Percentiles rank a stretch among this genome's conserved stretches.
phyloP scores from a whole-genome alignment of 352 stramenopile genomes.

The Vaucheria bursata region DNA sequence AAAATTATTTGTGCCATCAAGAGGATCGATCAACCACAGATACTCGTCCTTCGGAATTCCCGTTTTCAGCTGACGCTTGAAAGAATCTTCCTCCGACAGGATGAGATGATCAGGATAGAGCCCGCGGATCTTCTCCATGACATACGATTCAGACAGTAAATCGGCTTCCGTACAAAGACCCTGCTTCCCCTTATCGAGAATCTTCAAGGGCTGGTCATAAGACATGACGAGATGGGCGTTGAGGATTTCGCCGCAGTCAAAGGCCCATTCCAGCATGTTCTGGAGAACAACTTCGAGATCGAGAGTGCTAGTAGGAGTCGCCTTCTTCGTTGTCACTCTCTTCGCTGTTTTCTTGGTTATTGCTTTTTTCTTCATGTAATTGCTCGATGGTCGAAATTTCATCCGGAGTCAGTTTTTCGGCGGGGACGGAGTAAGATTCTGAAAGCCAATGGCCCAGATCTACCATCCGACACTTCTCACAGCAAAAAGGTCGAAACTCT shows the following conservation, averaged over 20 bases:
- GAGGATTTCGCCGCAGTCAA: background rate
- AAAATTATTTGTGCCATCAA: constrained; percentile 4
- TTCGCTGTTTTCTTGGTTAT: too few relatives aligned
- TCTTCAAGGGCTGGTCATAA: background rate
- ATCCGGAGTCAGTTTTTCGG: background rate
- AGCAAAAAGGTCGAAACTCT: background rate
- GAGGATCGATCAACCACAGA: background rate
- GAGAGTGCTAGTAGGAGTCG: background rate
- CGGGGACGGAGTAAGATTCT: background rate
- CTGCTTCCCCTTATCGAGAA: background rate
- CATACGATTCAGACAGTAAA: background rate
- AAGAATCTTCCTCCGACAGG: background rate
- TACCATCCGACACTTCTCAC: background rate
- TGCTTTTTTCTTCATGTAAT: too few relatives aligned
- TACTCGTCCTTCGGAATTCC: background rate
- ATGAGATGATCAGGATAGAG: background rate
- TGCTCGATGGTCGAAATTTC: background rate
- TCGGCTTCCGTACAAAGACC: background rate
- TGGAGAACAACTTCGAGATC: background rate
- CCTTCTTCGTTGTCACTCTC: too few relatives aligned
- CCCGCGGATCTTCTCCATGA: background rate
- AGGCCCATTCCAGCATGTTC: background rate
- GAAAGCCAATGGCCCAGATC: background rate
- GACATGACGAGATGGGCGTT: background rate
- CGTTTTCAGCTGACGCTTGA: background rate